Conservation (phyloP, 2,329 filamentous ascomycete genomes). For the Botrytis galanthina region DNA sequence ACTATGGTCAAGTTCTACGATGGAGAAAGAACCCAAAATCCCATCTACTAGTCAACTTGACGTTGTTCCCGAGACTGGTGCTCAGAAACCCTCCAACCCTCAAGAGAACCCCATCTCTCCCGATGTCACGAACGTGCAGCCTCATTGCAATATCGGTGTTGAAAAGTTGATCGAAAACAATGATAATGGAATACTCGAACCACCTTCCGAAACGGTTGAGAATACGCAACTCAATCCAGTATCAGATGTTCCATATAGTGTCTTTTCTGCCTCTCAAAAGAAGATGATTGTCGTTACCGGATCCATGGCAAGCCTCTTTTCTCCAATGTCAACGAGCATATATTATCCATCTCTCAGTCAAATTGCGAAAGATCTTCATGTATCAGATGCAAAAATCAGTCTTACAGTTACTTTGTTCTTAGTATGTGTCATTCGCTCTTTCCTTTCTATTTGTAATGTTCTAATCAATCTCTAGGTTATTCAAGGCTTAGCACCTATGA, state of each 20-base stretch:
- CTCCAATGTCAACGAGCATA: background rate
- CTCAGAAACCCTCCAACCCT: background rate
- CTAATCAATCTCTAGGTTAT: background rate
- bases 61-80: background rate
- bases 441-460: background rate
- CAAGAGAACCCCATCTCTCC: background rate
- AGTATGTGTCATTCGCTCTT: background rate
- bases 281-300: background rate
- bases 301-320: background rate
- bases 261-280: background rate
- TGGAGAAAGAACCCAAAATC: background rate
- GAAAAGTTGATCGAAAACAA: background rate
- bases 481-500: background rate
- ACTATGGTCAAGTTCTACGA: background rate
- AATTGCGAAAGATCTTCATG: background rate
- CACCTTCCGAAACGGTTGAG: background rate
- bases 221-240: background rate
- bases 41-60: background rate
- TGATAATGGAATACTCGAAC: background rate
- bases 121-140: background rate
- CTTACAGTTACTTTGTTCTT: background rate
- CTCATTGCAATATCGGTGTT: background rate
- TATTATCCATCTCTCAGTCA: background rate
- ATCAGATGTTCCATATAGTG: background rate
- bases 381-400: background rate